Conservation (phyloP, 305 asterid species). For the Solanum hybrid region DNA sequence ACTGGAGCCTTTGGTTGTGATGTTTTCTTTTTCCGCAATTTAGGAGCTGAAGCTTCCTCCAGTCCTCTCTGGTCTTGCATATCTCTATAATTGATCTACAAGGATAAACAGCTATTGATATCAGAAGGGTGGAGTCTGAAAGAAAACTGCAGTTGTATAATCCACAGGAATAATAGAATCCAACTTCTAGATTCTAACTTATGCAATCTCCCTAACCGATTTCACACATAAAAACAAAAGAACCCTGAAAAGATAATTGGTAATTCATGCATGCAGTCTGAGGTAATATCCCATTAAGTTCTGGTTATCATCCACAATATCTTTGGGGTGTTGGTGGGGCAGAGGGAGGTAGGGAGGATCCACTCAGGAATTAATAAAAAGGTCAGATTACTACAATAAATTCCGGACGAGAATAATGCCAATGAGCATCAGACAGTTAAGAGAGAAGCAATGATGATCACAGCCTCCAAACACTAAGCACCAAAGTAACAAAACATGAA, state of each 20-base stretch:
- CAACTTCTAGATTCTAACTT: neutral
- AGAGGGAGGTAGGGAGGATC: neutral
- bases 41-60: conserved; percentile 26
- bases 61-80: conserved; percentile 51
- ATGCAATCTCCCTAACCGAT: neutral
- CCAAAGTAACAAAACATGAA: neutral
- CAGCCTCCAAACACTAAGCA: neutral
- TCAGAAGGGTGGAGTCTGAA: neutral
- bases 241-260: neutral
- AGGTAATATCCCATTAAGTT: neutral
- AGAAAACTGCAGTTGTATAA: neutral
- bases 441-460: neutral
- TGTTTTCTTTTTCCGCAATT: conserved; percentile 49
- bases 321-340: neutral
- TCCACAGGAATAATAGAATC: neutral
- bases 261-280: neutral
- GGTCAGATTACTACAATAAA: neutral
- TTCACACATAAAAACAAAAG: neutral
- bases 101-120: neutral
- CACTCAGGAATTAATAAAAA: neutral
- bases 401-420: neutral
- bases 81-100: conserved; percentile 3
- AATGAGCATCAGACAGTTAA: neutral
- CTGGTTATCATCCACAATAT: neutral
- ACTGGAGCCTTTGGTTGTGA: conserved; percentile 19